Percentiles rank a stretch among this genome's conserved stretches.
phyloP scores from a whole-genome alignment of 2,329 filamentous ascomycete genomes.

The Hypoxylon sp. region DNA sequence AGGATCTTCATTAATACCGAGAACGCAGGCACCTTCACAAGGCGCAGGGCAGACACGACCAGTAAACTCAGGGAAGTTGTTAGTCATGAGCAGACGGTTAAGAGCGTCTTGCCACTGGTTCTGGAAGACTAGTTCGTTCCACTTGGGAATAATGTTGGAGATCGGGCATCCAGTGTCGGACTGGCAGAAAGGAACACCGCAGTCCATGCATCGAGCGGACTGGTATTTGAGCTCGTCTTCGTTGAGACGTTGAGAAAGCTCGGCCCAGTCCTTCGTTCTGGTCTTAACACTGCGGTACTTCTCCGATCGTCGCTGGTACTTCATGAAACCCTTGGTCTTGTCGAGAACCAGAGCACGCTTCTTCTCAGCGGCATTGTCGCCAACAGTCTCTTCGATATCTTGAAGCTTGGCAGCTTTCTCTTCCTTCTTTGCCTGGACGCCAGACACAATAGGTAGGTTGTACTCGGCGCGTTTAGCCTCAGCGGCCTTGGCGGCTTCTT shows the following conservation, averaged over 20 bases:
- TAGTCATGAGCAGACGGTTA: constrained; percentile 92
- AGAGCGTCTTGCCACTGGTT: constrained; percentile 92
- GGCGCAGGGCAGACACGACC: constrained; percentile 96
- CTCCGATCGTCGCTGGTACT: constrained; percentile 91
- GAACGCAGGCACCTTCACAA: constrained; percentile 94
- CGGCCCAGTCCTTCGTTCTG: constrained; percentile 92
- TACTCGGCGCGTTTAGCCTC: constrained; percentile 89
- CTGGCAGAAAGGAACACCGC: constrained; percentile 97
- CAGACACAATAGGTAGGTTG: constrained; percentile 81
- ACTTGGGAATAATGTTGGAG: constrained; percentile 97
- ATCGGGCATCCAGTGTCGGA: constrained; percentile 96
- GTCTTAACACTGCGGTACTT: constrained; percentile 91
- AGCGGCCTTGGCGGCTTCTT: constrained; percentile 87
- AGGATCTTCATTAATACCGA: constrained; percentile 96
- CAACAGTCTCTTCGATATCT: constrained; percentile 93
- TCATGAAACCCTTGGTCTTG: constrained; percentile 98
- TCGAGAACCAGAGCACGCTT: constrained; percentile 93
- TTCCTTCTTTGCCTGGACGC: constrained; percentile 75
- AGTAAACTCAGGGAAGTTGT: constrained; percentile 99
- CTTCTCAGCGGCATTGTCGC: constrained; percentile 88
- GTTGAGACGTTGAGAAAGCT: constrained; percentile 87
- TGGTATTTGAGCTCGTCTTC: constrained; percentile 98
- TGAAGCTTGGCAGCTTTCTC: constrained; percentile 78
- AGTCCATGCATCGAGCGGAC: constrained; percentile 97
- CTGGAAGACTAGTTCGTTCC: constrained; percentile 86